These are phyloP conservation scores for Phaeotremella fagi DNA, from an alignment of 768 basidiomycete species.

Conservation along the genomic window DNA sequence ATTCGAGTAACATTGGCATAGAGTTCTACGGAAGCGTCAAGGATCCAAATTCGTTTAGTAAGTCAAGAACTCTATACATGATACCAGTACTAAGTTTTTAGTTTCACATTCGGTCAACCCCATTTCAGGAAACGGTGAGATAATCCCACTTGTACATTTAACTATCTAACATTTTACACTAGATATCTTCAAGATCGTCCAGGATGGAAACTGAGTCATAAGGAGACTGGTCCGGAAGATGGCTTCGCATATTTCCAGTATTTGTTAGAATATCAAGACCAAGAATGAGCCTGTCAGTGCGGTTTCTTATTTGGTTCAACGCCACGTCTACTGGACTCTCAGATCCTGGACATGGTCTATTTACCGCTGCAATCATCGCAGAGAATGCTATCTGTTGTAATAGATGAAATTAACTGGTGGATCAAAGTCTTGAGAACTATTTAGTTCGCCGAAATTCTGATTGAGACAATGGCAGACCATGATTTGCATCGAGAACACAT, in stretches of 20 bases:
- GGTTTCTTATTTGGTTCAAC: no score
- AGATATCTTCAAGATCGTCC: slow-evolving; percentile 39
- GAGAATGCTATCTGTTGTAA: no score
- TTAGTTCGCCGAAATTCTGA: no score
- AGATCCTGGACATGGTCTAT: no score
- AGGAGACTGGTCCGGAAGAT: slow-evolving; percentile 44
- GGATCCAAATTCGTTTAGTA: slow-evolving; percentile 46
- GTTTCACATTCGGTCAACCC: slow-evolving; percentile 49
- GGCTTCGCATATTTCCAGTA: slow-evolving; percentile 48
- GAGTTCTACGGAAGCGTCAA: slow-evolving; percentile 37
- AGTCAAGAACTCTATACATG: slow-evolving; percentile 11
- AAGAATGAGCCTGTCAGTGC: no score
- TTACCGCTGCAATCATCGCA: no score
- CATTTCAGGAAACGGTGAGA: slow-evolving; percentile 47
- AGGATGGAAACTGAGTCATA: slow-evolving; percentile 29
- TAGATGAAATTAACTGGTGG: no score
- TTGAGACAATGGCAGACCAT: no score
- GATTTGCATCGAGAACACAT: no score
- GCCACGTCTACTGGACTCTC: no score
- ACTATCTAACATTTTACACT: background rate
- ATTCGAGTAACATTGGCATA: background rate
- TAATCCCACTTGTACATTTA: background rate
- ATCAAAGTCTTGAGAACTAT: no score
- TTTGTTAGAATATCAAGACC: slow-evolving; percentile 35
- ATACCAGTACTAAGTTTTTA: background rate